Percentiles rank a stretch among this genome's conserved stretches.
phyloP scores from a whole-genome alignment of 768 basidiomycete genomes.

The Rhizopogon salebrosus region DNA sequence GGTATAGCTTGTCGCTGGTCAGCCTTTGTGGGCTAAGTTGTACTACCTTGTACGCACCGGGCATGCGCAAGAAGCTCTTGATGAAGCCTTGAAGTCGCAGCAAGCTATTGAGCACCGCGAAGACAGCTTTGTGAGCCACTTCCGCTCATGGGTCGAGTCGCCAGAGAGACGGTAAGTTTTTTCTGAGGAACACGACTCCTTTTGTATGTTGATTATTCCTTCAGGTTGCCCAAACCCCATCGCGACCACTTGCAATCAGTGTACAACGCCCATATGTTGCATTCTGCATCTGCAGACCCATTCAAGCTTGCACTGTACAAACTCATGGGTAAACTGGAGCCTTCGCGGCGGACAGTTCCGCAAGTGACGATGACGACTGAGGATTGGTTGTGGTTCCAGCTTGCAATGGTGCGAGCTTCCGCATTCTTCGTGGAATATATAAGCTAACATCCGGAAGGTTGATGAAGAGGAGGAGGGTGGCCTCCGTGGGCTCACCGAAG shows the following conservation, averaged over 20 bases:
- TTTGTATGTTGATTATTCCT: background rate
- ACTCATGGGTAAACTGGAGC: conserved; percentile 89
- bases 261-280: conserved; percentile 86
- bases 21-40: conserved; percentile 91
- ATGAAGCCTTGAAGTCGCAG: conserved; percentile 67
- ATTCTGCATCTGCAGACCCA: conserved; percentile 83
- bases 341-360: conserved; percentile 68
- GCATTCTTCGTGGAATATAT: background rate
- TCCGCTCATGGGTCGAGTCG: conserved; percentile 80
- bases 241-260: conserved; percentile 76
- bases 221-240: conserved; percentile 64
- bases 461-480: conserved; percentile 82
- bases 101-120: conserved; percentile 73
- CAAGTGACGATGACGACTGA: conserved; percentile 90
- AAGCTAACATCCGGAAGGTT: conserved; percentile 35
- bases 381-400: conserved; percentile 98
- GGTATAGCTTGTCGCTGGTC: conserved; percentile 73
- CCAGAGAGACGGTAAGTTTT: conserved; percentile 63
- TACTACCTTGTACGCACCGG: conserved; percentile 91
- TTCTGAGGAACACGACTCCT: background rate
- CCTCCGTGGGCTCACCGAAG: conserved; percentile 68
- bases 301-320: conserved; percentile 97
- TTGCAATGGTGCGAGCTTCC: conserved; percentile 58
- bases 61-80: conserved; percentile 73
- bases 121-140: conserved; percentile 74